Evolutionary conservation across 1,284 basidiomycete species (phyloP), one percentile per base, ranked within the genome.

Genomic region (Cryptococcus amylolentus): DNA sequence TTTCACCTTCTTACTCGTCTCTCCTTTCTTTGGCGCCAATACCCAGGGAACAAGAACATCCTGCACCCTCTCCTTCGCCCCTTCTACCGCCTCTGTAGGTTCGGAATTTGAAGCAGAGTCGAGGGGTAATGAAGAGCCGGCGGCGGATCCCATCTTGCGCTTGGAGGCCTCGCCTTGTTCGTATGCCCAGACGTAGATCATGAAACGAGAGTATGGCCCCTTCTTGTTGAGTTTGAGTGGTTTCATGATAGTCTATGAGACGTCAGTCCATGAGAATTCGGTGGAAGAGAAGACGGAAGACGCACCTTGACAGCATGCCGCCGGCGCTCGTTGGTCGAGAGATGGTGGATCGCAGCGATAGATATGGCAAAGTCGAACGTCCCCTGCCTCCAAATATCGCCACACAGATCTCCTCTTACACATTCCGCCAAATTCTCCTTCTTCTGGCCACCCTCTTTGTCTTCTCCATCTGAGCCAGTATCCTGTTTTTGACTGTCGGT

Each of bases 141-240:
- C 41, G 28, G 27, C 35, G 9, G 85, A 84, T 27, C 91, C 83
- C 64, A 77, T 78, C 54, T 69, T 77, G 23, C 91, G 81, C 70
- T 88, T 91, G 2, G 89, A 91, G 5, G 85, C 76, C 37, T 84
- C 82, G 56, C 95, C 91, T 79, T 99, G 96, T 70, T 97, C 93
- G 53, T 89, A 84, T 1, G 95, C 94, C 96, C 96, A 99, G n/a
- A 98, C 96, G 68, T 96, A 97, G 67, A 98, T 87, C 63, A 99
- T 80, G 56, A 93, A 82, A 7, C 91, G 85, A 10, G 91, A 88
- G 64, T 88, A 70, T 0, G 69, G 68, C 0, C 57, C 52, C 16
- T 45, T 41, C 9, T 44, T 38, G 7, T 83, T 2, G 67, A 85
- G 79, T 1, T 84, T 84, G 40, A 90, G 83, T 13, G 81, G 80